Conservation (phyloP, 805 yeast genomes). For the Wickerhamomyces strasburgensis region DNA sequence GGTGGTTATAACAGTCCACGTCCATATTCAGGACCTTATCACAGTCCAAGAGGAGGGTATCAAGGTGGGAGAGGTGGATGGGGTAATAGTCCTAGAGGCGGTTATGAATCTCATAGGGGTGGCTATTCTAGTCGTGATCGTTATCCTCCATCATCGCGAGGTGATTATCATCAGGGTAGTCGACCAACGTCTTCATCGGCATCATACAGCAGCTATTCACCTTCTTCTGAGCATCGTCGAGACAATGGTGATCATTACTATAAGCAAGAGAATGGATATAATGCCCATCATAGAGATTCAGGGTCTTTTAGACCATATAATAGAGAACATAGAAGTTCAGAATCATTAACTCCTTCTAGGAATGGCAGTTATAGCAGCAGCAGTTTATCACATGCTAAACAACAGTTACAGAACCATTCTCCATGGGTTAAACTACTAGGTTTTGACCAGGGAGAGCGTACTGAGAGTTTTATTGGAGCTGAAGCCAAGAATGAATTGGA, state of each 20-base stretch:
- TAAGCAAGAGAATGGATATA: not conserved
- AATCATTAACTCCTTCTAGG: not conserved
- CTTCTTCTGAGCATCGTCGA: not conserved
- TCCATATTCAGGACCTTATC: constrained; percentile 8
- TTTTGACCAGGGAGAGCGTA: constrained; percentile 13
- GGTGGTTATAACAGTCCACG: constrained; percentile 10
- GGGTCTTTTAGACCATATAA: not conserved
- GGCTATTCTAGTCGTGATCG: not conserved
- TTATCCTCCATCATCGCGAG: not conserved
- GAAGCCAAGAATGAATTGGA: constrained; percentile 9
- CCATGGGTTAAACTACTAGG: constrained; percentile 16
- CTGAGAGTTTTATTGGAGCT: constrained; percentile 7
- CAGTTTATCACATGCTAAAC: constrained; percentile 1
- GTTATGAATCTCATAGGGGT: constrained; percentile 3
- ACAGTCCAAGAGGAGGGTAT: constrained; percentile 6
- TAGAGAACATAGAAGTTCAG: not conserved
- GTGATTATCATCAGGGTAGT: not conserved
- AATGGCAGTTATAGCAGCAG: not conserved
- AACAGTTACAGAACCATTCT: constrained; percentile 6
- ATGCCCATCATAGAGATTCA: not conserved
- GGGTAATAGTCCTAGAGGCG: constrained; percentile 3
- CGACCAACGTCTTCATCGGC: constrained; percentile 1
- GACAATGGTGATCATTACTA: too few species aligned
- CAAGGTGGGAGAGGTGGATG: constrained; percentile 2
- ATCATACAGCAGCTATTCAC: not conserved